These are phyloP conservation scores for Acacia acuminata DNA, from an alignment of 306 rosid genomes.

Conservation along the genomic window DNA sequence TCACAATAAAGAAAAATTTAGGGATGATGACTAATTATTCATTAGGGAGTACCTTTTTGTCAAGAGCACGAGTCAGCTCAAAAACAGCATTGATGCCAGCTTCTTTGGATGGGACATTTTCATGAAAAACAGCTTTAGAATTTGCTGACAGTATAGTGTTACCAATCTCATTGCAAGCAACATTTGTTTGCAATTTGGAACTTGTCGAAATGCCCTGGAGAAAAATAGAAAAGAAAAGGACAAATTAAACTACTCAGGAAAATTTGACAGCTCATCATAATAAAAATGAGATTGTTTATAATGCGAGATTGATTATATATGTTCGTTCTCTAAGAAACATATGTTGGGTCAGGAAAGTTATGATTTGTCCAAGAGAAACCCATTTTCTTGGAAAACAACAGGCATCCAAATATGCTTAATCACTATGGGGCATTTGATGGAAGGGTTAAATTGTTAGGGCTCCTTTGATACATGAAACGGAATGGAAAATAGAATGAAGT, in stretches of 20 bases:
- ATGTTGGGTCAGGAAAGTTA: neutral
- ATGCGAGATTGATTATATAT: neutral
- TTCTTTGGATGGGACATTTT: conserved; percentile 67
- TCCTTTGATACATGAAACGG: too few species aligned
- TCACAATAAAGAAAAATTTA: neutral
- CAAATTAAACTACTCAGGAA: conserved; percentile 10
- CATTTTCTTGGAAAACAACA: neutral
- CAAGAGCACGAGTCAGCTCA: conserved; percentile 76
- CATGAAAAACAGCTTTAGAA: conserved; percentile 54
- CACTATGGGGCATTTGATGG: neutral
- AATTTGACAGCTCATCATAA: neutral
- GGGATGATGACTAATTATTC: conserved; percentile 10
- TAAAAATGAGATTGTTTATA: neutral
- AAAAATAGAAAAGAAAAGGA: neutral
- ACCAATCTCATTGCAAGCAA: conserved; percentile 48
- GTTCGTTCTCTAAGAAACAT: neutral
- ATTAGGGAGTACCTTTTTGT: conserved; percentile 71
- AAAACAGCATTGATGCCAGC: conserved; percentile 78
- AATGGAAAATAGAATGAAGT: neutral
- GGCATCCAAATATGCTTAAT: neutral
- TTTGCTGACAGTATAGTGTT: conserved; percentile 45
- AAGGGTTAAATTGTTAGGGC: neutral
- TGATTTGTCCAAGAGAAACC: neutral
- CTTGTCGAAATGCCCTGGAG: conserved; percentile 46
- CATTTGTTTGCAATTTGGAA: conserved; percentile 51